Percentiles rank a stretch among this genome's conserved stretches.
phyloP scores from a whole-genome alignment of 2,329 filamentous ascomycete genomes.

The Monosporascus sp. region DNA sequence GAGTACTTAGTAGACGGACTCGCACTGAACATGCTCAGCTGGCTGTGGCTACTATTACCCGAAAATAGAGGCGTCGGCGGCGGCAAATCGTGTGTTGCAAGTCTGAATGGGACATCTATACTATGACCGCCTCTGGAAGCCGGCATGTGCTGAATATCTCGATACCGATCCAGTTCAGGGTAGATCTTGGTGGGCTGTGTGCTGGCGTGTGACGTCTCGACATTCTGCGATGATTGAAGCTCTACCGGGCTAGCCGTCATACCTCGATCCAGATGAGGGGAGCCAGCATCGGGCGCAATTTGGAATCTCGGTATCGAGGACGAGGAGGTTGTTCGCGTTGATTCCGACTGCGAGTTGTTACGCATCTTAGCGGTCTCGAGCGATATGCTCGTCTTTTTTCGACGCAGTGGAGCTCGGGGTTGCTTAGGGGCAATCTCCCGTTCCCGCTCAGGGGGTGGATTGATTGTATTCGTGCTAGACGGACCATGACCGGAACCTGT shows the following conservation, averaged over 20 bases:
- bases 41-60: constrained; percentile 46
- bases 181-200: constrained; percentile 44
- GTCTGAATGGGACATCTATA: constrained; percentile 47
- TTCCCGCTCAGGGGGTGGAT: constrained; percentile 30
- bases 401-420: constrained; percentile 40
- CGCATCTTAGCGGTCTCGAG: constrained; percentile 30
- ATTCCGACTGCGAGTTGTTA: constrained; percentile 30
- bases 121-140: constrained; percentile 27
- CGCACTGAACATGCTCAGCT: constrained; percentile 56
- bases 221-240: constrained; percentile 35
- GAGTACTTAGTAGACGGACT: constrained; percentile 74
- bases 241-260: constrained; percentile 41
- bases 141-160: constrained; percentile 38
- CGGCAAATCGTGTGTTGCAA: constrained; percentile 62
- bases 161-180: constrained; percentile 59
- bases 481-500: constrained; percentile 27
- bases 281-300: constrained; percentile 29
- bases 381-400: constrained; percentile 45
- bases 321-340: constrained; percentile 36
- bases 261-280: constrained; percentile 35
- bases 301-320: constrained; percentile 38
- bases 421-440: constrained; percentile 28
- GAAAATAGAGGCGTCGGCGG: constrained; percentile 63
- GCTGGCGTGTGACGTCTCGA: constrained; percentile 34
- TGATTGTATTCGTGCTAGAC: constrained; percentile 24